Conservation (phyloP, 129 eudicot species). For the Oenanthe sinensis region DNA sequence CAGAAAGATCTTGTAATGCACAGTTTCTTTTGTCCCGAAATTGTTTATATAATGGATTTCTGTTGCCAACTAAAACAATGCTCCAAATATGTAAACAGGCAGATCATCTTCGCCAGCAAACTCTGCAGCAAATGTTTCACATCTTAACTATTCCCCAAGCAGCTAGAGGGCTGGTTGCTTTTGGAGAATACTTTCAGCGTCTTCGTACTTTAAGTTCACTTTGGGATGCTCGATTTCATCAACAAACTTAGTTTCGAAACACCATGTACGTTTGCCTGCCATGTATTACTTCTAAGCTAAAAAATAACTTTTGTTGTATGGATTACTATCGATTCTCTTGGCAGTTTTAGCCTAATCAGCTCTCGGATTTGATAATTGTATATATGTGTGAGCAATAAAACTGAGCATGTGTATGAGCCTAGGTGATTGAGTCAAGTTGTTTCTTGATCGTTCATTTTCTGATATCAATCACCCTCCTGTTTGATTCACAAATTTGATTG, state of each 20-base stretch:
- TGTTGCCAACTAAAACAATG: background rate
- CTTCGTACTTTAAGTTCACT: constrained; percentile 74
- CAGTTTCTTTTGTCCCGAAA: background rate
- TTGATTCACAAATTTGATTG: background rate
- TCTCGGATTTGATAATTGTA: background rate
- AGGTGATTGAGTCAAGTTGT: background rate
- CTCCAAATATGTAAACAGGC: constrained; percentile 37
- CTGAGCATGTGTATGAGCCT: background rate
- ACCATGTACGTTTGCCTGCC: background rate
- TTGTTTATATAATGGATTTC: background rate
- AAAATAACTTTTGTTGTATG: background rate
- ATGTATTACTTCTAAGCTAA: background rate
- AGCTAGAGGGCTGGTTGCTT: constrained; percentile 73
- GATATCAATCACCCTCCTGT: background rate
- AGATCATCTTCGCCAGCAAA: constrained; percentile 77
- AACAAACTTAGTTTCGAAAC: background rate
- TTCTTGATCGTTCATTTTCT: too few relatives aligned
- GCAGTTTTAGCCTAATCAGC: constrained; percentile 2
- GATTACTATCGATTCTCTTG: background rate
- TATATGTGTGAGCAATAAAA: background rate
- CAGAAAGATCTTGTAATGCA: background rate
- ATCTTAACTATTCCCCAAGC: constrained; percentile 71
- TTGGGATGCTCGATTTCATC: constrained; percentile 58
- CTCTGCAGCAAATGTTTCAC: constrained; percentile 55
- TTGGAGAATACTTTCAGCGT: constrained; percentile 84